A percentile compares a stretch with the other conserved stretches of the same genome.
These are phyloP conservation scores for Vanderwaltozyma yarrowii DNA, from an alignment of 805 yeast genomes.

Conservation along the genomic window DNA sequence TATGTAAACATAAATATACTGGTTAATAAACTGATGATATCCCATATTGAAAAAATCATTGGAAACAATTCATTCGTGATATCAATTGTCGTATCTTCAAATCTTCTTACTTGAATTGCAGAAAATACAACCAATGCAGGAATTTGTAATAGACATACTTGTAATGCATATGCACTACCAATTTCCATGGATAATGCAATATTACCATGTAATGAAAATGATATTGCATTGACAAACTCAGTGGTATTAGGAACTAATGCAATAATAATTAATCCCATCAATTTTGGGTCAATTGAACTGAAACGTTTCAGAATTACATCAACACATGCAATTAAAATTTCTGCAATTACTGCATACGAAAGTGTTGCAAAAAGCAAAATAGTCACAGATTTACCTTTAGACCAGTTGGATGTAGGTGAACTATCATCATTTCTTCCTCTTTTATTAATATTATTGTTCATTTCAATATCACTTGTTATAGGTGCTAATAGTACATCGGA, in stretches of 20 bases:
- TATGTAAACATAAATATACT: conserved; percentile 87
- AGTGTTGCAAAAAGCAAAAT: conserved; percentile 77
- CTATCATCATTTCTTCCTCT: background rate
- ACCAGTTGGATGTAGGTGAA: conserved; percentile 74
- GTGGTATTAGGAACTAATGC: conserved; percentile 96
- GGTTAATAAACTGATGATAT: conserved; percentile 69
- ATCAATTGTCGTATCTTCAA: conserved; percentile 15
- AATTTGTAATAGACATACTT: conserved; percentile 86
- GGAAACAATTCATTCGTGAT: too few species aligned
- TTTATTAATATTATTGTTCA: background rate
- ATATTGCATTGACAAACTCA: conserved; percentile 91
- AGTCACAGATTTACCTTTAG: conserved; percentile 67
- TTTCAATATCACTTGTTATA: conserved; percentile 61
- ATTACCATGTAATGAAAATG: conserved; percentile 92
- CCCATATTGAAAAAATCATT: conserved; percentile 74
- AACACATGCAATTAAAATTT: conserved; percentile 86
- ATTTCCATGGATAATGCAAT: conserved; percentile 96
- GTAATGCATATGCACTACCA: conserved; percentile 94
- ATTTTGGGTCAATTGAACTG: conserved; percentile 73
- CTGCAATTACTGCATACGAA: conserved; percentile 87
- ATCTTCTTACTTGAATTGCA: conserved; percentile 36
- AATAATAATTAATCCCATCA: conserved; percentile 86
- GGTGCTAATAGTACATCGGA: conserved; percentile 1
- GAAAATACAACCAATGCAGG: conserved; percentile 82
- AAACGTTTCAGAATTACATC: conserved; percentile 71